Evolutionary conservation across 352 stramenopile genomes (phyloP), one percentile per base, ranked within the genome.

Genomic region (Halophytophthora polymorphica): DNA sequence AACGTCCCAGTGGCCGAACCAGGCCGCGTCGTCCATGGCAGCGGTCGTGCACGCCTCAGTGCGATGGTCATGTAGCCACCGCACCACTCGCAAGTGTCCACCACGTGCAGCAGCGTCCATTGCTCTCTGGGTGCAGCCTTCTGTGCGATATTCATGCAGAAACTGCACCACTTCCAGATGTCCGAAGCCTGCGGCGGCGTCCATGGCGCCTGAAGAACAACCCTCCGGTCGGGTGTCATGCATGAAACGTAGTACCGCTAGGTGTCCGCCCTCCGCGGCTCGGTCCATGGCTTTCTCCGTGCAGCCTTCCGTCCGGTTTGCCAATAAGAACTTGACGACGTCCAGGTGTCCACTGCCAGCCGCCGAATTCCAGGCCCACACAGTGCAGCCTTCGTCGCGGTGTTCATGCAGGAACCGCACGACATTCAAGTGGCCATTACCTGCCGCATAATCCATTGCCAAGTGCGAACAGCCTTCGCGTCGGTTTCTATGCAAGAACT

Each of bases 21-120:
- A 61, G 14, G 62, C 61, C 7, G 63, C 62, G 14, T 45, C 41
- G 31, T 77, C 68, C 62, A 77, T 75, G 12, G 68, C 68, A 40
- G 59, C 55, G 1, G 52, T 64, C 17, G 67, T 66, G 38, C 67
- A 81, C 2, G 58, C 65, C 31, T 72, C 60, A 6, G 43, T 36
- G 1, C 46, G 51, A 28, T 64, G 25, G 4, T 68, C 45, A 25
- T 53, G 29, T 7, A 68, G 23, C 49, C 56, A 65, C 28, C 46
- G 50, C 17, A 80, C 46, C 13, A 66, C 42, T 2, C 74, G 50
- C 14, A 80, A 21, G 34, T 70, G 56, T 10, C 63, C 66, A 25
- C 42, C 60, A 3, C 57, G 41, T 1, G 66, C 70, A 10, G 66
- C 66, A 37, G 50, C 42, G 35, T 74, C 54, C 53, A 80, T 65